These are phyloP conservation scores for Auricularia auricula-judae DNA, from an alignment of 768 basidiomycete species.

Conservation along the genomic window DNA sequence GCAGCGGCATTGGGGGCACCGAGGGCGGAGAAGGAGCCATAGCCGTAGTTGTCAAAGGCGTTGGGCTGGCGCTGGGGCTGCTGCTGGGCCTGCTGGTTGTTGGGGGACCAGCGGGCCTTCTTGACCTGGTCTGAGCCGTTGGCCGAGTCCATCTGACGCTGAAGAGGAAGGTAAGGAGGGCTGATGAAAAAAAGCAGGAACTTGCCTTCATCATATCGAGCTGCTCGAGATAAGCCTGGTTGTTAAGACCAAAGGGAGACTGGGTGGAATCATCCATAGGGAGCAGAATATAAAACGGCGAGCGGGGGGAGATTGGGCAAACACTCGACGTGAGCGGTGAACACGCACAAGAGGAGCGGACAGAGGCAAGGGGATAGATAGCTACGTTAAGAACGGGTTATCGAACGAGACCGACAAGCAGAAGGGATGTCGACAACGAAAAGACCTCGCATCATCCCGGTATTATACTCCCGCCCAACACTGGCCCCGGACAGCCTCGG, in stretches of 20 bases:
- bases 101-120: slow-evolving; percentile 85
- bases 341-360: not conserved
- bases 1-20: slow-evolving; percentile 11
- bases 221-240: slow-evolving; percentile 17
- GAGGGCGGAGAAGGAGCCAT: slow-evolving; percentile 56
- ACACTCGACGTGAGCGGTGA: not conserved
- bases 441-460: not conserved
- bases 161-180: slow-evolving; percentile 7
- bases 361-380: not conserved
- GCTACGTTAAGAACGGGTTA: not conserved
- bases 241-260: not conserved
- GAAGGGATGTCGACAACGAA: not conserved
- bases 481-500: not conserved
- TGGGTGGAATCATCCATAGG: not conserved
- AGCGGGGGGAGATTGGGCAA: not conserved
- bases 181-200: not conserved
- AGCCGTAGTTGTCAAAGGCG: slow-evolving; percentile 80
- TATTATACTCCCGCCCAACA: not conserved
- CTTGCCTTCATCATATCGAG: slow-evolving; percentile 87
- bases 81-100: slow-evolving; percentile 28
- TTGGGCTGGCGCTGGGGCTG: slow-evolving; percentile 34
- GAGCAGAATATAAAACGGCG: not conserved
- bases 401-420: not conserved
- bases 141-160: slow-evolving; percentile 81
- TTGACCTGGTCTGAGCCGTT: slow-evolving; percentile 69